Base-by-base conservation (phyloP, 139 green algal genomes). In the Mesostigma viride region DNA sequence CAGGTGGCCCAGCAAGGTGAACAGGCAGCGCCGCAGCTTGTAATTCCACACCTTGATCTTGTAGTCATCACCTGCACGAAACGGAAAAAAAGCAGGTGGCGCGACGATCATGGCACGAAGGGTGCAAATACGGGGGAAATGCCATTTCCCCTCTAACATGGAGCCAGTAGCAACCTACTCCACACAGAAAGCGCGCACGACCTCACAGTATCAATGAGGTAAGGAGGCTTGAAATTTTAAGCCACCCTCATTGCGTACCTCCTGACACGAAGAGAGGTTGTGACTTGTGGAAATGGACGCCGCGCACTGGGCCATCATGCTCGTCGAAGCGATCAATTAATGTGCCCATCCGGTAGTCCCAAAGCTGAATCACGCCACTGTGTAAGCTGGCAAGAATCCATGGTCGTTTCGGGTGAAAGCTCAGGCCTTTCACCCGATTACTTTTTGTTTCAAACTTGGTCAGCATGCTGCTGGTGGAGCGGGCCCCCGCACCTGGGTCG, bases 41-140 rank as follows among this genome's bases (percentile, higher is more conserved):
- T 97, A 96, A 83, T 95, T 97, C 91, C 92, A 97, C 20, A 97
- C 86, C 77, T 97, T 97, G 67, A 96, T 91, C 76, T 95, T 95
- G 80, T 96, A 96, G 72, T 96, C 91, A 74, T 96, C 92, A n/a
- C 92, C 92, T 40, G 62, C 47, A 27, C 22, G n/a, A n/a, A n/a
- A n/a, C n/a, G n/a, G n/a, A n/a, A n/a, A n/a, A n/a, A n/a, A n/a
- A 24, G 27, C 53, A 14, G 6, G 53, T 20, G 6, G 36, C 36
- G 36, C 6, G 6, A 11, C 36, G 36, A 47, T 47, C 36, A 11
- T n/a, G n/a, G n/a, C n/a, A n/a, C n/a, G n/a, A n/a, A n/a, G n/a
- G n/a, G n/a, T n/a, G n/a, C n/a, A n/a, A n/a, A n/a, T n/a, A n/a
- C n/a, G n/a, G n/a, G n/a, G n/a, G n/a, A n/a, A n/a, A n/a, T n/a